A percentile compares a stretch with the other conserved stretches of the same genome.
Conservation (phyloP, 768 basidiomycete genomes). For the Xanthoconium purpureum region DNA sequence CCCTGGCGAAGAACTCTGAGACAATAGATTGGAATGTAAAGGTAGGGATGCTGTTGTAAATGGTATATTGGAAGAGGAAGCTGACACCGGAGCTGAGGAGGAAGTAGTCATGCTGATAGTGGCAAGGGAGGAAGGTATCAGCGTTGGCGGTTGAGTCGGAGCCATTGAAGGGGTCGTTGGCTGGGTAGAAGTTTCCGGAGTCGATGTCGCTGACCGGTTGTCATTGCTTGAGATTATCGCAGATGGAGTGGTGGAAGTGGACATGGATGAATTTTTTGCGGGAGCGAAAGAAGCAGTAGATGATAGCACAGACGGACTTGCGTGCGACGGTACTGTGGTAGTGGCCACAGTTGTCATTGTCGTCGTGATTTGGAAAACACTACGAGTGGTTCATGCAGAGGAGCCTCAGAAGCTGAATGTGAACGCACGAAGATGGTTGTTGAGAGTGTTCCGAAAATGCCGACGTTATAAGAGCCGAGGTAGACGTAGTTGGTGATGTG, state of each 20-base stretch:
- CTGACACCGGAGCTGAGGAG: constrained; percentile 20
- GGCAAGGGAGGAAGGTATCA: constrained; percentile 4
- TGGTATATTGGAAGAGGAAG: constrained; percentile 16
- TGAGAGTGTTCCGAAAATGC: constrained; percentile 11
- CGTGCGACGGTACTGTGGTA: constrained; percentile 9
- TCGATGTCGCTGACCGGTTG: constrained; percentile 20
- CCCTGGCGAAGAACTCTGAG: constrained; percentile 6
- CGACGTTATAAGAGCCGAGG: constrained; percentile 10
- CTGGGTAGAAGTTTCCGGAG: constrained; percentile 18
- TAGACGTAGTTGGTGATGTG: constrained; percentile 12
- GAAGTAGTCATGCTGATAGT: constrained; percentile 6
- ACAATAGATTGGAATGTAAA: constrained; percentile 1
- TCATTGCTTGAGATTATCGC: constrained; percentile 12
- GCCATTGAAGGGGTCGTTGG: constrained; percentile 19
- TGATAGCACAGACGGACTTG: constrained; percentile 11
- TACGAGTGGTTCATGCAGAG: constrained; percentile 17
- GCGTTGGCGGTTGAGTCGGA: constrained; percentile 8
- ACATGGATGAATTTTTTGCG: not conserved
- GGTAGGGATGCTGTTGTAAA: constrained; percentile 9
- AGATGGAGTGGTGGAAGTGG: constrained; percentile 16
- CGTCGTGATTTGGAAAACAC: constrained; percentile 12
- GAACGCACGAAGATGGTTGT: constrained; percentile 25
- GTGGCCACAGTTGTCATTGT: constrained; percentile 8
- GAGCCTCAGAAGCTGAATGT: not conserved
- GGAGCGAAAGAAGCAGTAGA: constrained; percentile 9